Percentiles rank a stretch among this genome's conserved stretches.
phyloP scores from a whole-genome alignment of 257 asterid species.

The Scutellaria baicalensis region DNA sequence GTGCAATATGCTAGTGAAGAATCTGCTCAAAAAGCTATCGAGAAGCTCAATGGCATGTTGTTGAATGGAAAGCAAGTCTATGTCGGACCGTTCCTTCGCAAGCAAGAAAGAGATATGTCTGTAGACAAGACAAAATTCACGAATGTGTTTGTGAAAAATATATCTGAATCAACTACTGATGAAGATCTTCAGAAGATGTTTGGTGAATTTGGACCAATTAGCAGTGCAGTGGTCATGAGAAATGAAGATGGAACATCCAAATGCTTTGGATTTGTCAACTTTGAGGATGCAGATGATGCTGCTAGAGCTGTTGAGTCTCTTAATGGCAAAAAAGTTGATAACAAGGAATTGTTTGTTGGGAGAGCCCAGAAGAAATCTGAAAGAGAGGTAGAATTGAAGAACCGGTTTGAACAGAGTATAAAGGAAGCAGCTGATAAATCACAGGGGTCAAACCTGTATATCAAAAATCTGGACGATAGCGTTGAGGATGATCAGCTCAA shows the following conservation, averaged over 20 bases:
- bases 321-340: slow-evolving; percentile 60
- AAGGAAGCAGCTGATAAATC: slow-evolving; percentile 80
- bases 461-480: slow-evolving; percentile 82
- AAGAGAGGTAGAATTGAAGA: slow-evolving; percentile 66
- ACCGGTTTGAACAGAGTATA: slow-evolving; percentile 67
- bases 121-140: slow-evolving; percentile 60
- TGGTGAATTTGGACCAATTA: slow-evolving; percentile 60
- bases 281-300: slow-evolving; percentile 87
- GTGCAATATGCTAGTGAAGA: slow-evolving; percentile 83
- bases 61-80: slow-evolving; percentile 83
- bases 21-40: slow-evolving; percentile 79
- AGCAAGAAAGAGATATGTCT: slow-evolving; percentile 77
- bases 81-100: slow-evolving; percentile 81
- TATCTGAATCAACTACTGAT: slow-evolving; percentile 66
- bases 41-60: slow-evolving; percentile 82
- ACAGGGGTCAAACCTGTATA: slow-evolving; percentile 70
- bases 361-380: slow-evolving; percentile 94
- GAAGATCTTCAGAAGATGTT: slow-evolving; percentile 61
- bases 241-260: slow-evolving; percentile 79
- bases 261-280: slow-evolving; percentile 89
- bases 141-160: slow-evolving; percentile 79
- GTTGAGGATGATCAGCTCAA: slow-evolving; percentile 78
- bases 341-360: slow-evolving; percentile 84
- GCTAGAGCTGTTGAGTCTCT: slow-evolving; percentile 79
- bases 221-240: slow-evolving; percentile 74